Percentiles rank a stretch among this genome's conserved stretches.
These are phyloP conservation scores for Phytophthora quininea DNA, from an alignment of 352 stramenopile species.

Conservation along the genomic window DNA sequence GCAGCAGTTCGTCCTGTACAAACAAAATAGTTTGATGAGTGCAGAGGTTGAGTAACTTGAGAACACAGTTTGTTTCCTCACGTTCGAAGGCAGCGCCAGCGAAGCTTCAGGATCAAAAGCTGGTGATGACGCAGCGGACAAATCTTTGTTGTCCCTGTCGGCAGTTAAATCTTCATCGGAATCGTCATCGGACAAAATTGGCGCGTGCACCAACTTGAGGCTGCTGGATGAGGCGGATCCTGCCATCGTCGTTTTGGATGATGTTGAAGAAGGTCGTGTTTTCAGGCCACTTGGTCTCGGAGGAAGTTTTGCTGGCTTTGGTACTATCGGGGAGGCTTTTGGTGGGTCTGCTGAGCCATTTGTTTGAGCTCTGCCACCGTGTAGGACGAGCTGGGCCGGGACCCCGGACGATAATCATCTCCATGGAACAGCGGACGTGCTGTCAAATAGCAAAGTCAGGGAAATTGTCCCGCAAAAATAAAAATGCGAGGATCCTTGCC, in stretches of 20 bases:
- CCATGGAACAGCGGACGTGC: conserved; percentile 71
- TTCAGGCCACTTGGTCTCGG: conserved; percentile 27
- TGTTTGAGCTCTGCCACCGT: conserved; percentile 49
- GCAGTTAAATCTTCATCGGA: conserved; percentile 2
- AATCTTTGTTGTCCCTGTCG: conserved; percentile 1
- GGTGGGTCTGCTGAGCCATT: conserved; percentile 30
- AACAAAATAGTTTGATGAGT: conserved; percentile 2
- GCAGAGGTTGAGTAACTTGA: background rate
- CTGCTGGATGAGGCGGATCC: conserved; percentile 8
- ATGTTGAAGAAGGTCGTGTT: conserved; percentile 2
- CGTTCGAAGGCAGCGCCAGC: conserved; percentile 53
- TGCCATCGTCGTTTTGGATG: background rate
- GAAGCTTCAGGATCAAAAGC: conserved; percentile 54
- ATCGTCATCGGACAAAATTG: conserved; percentile 33
- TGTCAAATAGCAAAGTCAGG: background rate
- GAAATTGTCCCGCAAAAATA: no score
- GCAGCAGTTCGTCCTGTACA: conserved; percentile 35
- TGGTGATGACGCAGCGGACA: background rate
- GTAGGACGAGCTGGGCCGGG: conserved; percentile 73
- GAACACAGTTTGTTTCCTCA: conserved; percentile 6
- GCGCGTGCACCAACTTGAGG: conserved; percentile 55
- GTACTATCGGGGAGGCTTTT: background rate
- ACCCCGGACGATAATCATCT: conserved; percentile 76
- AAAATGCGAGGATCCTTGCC: conserved; percentile 17
- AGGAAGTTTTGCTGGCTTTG: background rate